These are phyloP conservation scores for Stentor coeruleus DNA, from an alignment of 73 alveolate genomes.

Conservation along the genomic window DNA sequence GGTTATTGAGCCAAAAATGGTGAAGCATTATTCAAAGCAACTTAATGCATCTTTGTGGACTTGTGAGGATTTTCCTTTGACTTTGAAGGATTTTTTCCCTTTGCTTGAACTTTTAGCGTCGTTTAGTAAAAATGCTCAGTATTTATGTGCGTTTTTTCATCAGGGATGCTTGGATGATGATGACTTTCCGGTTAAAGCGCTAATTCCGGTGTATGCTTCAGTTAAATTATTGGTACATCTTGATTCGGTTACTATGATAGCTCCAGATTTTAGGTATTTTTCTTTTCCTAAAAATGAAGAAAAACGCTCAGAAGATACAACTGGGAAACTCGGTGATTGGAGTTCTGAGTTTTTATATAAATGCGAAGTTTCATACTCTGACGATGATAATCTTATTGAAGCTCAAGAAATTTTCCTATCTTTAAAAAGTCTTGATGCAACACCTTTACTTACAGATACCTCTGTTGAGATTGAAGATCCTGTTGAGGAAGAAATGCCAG, in stretches of 20 bases:
- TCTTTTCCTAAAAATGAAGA: neutral
- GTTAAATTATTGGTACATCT: neutral
- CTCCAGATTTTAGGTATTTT: neutral
- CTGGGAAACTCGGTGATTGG: slow-evolving; percentile 15
- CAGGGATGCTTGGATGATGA: neutral
- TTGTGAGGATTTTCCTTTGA: slow-evolving; percentile 39
- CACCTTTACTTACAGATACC: neutral
- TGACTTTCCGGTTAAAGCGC: slow-evolving; percentile 27
- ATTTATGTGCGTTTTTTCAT: slow-evolving; percentile 38
- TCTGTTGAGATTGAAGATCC: neutral
- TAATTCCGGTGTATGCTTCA: slow-evolving; percentile 10
- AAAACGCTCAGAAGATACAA: slow-evolving; percentile 7
- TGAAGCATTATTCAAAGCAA: slow-evolving; percentile 31
- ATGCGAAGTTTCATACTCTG: slow-evolving; percentile 15
- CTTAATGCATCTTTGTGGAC: slow-evolving; percentile 42
- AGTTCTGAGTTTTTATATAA: slow-evolving; percentile 6
- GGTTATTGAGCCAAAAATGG: neutral
- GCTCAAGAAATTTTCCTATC: slow-evolving; percentile 13
- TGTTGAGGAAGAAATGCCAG: neutral
- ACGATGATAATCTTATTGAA: neutral
- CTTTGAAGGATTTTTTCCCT: slow-evolving; percentile 44
- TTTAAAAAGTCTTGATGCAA: neutral
- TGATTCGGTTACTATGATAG: neutral
- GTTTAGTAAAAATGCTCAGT: slow-evolving; percentile 35
- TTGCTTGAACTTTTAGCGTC: slow-evolving; percentile 39